These are phyloP conservation scores for Herpotrichia juniperi DNA, from an alignment of 2,329 filamentous ascomycete genomes.

Conservation along the genomic window DNA sequence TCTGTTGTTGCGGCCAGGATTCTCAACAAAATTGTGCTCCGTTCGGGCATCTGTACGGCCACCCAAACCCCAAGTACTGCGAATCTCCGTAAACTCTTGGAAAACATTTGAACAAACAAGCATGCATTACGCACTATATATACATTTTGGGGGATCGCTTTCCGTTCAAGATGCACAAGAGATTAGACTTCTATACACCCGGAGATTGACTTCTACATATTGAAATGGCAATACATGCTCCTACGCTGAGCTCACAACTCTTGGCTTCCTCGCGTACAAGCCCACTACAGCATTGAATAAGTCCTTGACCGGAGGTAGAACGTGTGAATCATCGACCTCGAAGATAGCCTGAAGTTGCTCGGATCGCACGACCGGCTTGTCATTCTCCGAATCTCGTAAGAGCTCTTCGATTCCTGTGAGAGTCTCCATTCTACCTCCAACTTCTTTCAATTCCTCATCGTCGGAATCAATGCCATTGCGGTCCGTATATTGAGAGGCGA, in stretches of 20 bases:
- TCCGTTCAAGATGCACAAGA: background rate
- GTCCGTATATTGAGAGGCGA: constrained; percentile 21
- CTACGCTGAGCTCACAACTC: constrained; percentile 8
- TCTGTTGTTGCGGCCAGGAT: too few species aligned
- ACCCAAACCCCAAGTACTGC: background rate
- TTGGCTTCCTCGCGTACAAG: constrained; percentile 65
- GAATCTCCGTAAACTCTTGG: constrained; percentile 1
- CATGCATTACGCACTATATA: constrained; percentile 1
- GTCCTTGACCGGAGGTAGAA: constrained; percentile 74
- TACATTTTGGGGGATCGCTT: background rate
- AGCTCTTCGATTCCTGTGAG: constrained; percentile 17
- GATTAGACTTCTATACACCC: background rate
- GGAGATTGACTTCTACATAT: constrained; percentile 12
- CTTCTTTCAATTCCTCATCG: constrained; percentile 20
- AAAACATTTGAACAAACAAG: background rate
- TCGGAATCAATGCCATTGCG: constrained; percentile 30
- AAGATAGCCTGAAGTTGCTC: constrained; percentile 74
- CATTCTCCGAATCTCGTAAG: constrained; percentile 48
- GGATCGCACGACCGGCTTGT: constrained; percentile 67
- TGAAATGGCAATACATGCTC: background rate
- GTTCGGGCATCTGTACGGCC: too few species aligned
- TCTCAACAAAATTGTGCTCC: too few species aligned
- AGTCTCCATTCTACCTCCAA: constrained; percentile 26
- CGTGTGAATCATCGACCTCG: constrained; percentile 69
- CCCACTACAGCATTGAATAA: constrained; percentile 76